These are phyloP conservation scores for barley (Hordeum vulgare) DNA, from an alignment of 176 grass and related monocot species.

Conservation along the genomic window DNA sequence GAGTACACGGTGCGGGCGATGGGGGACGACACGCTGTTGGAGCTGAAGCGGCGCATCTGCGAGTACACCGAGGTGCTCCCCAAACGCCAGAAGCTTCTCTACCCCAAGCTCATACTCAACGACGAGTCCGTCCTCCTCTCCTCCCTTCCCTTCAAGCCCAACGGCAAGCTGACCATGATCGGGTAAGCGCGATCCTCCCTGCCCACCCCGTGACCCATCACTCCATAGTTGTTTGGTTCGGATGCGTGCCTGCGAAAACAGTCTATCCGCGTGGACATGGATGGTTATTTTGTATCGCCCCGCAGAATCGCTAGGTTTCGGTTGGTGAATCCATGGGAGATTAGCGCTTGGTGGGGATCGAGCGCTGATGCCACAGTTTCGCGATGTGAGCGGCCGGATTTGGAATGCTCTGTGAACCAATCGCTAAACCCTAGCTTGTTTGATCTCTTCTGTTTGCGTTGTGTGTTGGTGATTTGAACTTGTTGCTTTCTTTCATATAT, in stretches of 20 bases:
- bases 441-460: not conserved
- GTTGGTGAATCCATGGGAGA: not conserved
- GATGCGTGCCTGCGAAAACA: not conserved
- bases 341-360: not conserved
- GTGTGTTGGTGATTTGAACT: not conserved
- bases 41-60: conserved; percentile 95
- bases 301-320: not conserved
- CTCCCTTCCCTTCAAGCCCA: conserved; percentile 66
- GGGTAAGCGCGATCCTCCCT: conserved; percentile 38
- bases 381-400: not conserved
- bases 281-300: not conserved
- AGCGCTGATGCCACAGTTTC: not conserved
- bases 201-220: not conserved
- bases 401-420: not conserved
- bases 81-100: conserved; percentile 83
- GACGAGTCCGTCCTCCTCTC: conserved; percentile 74
- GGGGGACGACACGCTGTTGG: conserved; percentile 77
- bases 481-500: not conserved
- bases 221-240: not conserved
- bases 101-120: conserved; percentile 81
- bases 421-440: conserved; percentile 24
- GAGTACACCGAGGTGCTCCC: conserved; percentile 86
- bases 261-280: not conserved
- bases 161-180: conserved; percentile 82
- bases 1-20: conserved; percentile 79